These are phyloP conservation scores for Aquilaria sinensis DNA, from an alignment of 345 rosid species.

Conservation along the genomic window DNA sequence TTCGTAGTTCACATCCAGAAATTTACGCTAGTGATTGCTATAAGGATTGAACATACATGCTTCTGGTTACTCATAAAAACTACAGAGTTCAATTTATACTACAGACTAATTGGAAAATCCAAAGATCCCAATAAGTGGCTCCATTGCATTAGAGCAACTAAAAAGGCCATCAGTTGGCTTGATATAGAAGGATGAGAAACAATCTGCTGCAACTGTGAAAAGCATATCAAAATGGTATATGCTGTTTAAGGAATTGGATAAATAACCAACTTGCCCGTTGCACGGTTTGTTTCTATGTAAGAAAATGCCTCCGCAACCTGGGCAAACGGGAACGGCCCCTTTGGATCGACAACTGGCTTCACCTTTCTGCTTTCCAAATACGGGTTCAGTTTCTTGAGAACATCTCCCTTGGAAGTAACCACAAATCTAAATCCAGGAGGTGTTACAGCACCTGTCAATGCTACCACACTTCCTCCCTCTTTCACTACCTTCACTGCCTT, in stretches of 20 bases:
- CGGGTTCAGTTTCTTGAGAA: conserved; percentile 78
- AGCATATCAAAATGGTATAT: background rate
- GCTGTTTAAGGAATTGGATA: conserved; percentile 56
- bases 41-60: too few species aligned
- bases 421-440: conserved; percentile 93
- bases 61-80: too few species aligned
- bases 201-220: too few species aligned
- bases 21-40: too few species aligned
- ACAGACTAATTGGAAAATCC: too few species aligned
- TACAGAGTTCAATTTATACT: too few species aligned
- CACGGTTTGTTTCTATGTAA: conserved; percentile 77
- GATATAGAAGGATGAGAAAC: too few species aligned
- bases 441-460: conserved; percentile 84
- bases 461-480: conserved; percentile 92
- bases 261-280: conserved; percentile 70
- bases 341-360: conserved; percentile 81
- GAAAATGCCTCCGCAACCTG: conserved; percentile 67
- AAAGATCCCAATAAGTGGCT: too few species aligned
- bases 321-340: conserved; percentile 74
- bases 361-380: conserved; percentile 79
- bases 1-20: too few species aligned
- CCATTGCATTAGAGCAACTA: too few species aligned
- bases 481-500: conserved; percentile 77
- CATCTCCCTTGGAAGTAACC: conserved; percentile 74
- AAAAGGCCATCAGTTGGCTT: too few species aligned